A percentile compares a stretch with the other conserved stretches of the same genome.
These are phyloP conservation scores for Kuraishia cidri DNA, from an alignment of 805 yeast species.

Conservation along the genomic window DNA sequence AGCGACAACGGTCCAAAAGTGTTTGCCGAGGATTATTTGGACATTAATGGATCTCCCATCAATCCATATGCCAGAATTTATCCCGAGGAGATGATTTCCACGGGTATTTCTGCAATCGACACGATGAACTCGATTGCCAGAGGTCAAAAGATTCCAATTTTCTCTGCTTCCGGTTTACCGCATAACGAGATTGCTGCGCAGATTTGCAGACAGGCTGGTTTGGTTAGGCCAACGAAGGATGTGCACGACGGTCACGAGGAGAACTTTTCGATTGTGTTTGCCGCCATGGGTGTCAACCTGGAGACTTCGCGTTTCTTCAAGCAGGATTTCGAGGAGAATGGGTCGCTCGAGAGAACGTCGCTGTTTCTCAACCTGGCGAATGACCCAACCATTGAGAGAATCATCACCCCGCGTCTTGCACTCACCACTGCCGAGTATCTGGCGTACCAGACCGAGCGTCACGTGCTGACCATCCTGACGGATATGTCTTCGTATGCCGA, in stretches of 20 bases:
- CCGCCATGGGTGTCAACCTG: conserved; percentile 99
- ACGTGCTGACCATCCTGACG: conserved; percentile 93
- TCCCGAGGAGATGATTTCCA: conserved; percentile 99
- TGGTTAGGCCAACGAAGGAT: conserved; percentile 98
- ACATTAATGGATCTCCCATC: conserved; percentile 97
- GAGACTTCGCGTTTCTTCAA: conserved; percentile 98
- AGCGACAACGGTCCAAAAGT: conserved; percentile 98
- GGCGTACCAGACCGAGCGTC: conserved; percentile 99
- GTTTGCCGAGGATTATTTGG: conserved; percentile 96
- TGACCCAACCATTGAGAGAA: conserved; percentile 99
- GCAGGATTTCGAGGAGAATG: conserved; percentile 99
- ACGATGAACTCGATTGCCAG: conserved; percentile 99
- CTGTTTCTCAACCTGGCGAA: conserved; percentile 96
- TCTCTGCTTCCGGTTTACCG: conserved; percentile 98
- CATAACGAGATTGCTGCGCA: conserved; percentile 99
- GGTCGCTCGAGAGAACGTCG: conserved; percentile 95
- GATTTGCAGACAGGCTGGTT: conserved; percentile 98
- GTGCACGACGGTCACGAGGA: conserved; percentile 99
- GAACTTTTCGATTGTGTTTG: conserved; percentile 97
- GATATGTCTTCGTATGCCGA: conserved; percentile 99
- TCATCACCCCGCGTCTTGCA: conserved; percentile 98
- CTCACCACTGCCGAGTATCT: conserved; percentile 97
- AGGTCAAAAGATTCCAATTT: conserved; percentile 99
- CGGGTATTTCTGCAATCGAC: conserved; percentile 98
- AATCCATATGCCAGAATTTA: conserved; percentile 97